phyloP scores from a whole-genome alignment of 108 stramenopile genomes.

The Poteriospumella lacustris region DNA sequence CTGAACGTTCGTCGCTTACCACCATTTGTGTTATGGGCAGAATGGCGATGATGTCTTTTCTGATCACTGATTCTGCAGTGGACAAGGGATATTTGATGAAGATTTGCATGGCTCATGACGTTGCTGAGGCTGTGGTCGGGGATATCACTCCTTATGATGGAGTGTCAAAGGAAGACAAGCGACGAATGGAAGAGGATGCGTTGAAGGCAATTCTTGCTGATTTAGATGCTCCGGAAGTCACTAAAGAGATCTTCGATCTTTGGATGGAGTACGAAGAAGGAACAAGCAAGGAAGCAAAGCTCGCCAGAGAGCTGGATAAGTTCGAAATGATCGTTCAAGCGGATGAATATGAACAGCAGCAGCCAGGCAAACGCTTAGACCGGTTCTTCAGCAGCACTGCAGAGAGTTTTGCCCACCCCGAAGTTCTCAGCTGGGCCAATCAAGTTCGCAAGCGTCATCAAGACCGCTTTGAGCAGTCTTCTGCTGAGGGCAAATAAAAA shows the following conservation, averaged over 20 bases:
- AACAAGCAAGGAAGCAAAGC: conserved; percentile 35
- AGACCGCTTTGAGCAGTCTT: too few relatives aligned
- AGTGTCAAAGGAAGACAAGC: conserved; percentile 46
- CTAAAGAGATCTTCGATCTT: not conserved
- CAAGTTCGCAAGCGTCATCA: not conserved
- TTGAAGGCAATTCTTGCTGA: not conserved
- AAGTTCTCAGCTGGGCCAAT: not conserved
- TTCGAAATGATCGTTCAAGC: conserved; percentile 54
- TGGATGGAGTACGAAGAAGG: conserved; percentile 25
- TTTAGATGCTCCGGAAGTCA: conserved; percentile 42
- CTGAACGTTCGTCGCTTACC: not conserved
- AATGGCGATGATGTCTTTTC: conserved; percentile 48
- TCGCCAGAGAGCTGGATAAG: conserved; percentile 52
- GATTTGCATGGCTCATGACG: conserved; percentile 51
- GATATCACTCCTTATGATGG: conserved; percentile 47
- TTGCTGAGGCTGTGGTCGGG: conserved; percentile 52
- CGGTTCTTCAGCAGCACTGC: conserved; percentile 43
- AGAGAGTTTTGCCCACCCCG: conserved; percentile 36
- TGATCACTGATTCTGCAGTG: conserved; percentile 45
- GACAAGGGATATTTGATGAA: conserved; percentile 43
- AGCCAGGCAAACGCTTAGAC: conserved; percentile 31
- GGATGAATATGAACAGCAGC: conserved; percentile 47
- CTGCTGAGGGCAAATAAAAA: too few relatives aligned
- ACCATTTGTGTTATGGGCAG: too few relatives aligned
- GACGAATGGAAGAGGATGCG: conserved; percentile 38